Base-by-base conservation (phyloP, 345 rosid genomes). In the rapeseed (Brassica napus) region DNA sequence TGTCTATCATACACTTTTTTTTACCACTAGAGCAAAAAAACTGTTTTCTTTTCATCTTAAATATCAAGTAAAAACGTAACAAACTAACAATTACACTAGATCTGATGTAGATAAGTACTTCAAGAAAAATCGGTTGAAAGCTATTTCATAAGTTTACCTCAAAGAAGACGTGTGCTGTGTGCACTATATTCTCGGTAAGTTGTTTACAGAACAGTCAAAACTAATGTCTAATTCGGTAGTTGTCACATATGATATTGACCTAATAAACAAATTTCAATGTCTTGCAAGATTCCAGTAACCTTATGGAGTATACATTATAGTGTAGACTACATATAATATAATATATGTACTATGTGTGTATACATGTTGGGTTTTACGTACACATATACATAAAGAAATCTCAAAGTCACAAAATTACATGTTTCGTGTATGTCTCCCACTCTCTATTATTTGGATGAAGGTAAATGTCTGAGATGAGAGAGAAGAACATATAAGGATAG, bases 401-500 rank as follows among this genome's bases (percentile, higher is more conserved):
- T 55, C 11, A 55, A 54, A 54, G 59, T 54, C 59, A 54, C 18
- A 3, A 54, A 15, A 54, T 54, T 54, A 54, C 23, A 54, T 54
- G 24, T 54, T 54, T 54, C 59, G 7, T 54, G 10, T 16, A 16
- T 54, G 24, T 54, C 24, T 54, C 9, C 0, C 24, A 15, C 2
- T 54, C 24, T 54, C 61, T 57, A 26, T 57, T 57, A 57, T 18
- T 16, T 34, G 12, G 15, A 68, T 79, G 75, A 74, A 74, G 71
- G 39, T 10, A 54, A 68, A 79, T 16, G 79, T 79, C 42, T 23
- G 34, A 73, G 79, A 79, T 79, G 78, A 69, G 14, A 79, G 14
- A 74, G 75, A 63, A 79, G 66, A 68, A 74, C 75, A 79, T 69
- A 68, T 74, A 24, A 79, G 75, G 79, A 79, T 79, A 79, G 75